Base-by-base conservation (phyloP, 768 basidiomycete genomes). In the Agrocybe pediades region DNA sequence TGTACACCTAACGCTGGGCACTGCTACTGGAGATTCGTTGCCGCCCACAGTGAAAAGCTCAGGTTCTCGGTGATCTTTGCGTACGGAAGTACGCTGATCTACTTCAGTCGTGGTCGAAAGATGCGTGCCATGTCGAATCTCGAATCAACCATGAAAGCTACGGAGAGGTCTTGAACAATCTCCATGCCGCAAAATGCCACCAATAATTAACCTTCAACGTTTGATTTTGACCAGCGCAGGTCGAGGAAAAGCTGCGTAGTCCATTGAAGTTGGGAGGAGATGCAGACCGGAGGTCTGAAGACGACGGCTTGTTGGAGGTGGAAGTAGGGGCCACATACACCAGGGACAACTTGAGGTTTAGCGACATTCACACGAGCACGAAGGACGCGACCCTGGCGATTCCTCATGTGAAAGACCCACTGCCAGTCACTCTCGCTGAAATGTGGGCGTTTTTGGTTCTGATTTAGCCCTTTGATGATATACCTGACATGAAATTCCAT, bases 401-500 rank as follows among this genome's bases (percentile, higher is more conserved):
- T 11, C 40, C 49, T 43, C 25, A 53, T 46, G 43, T 63, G 55
- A 68, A 65, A 51, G 68, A 68, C 25, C 64, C 74, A 40, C 71
- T 71, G n/a, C 85, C 84, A 15, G 60, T 74, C 49, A 92, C 90
- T 0, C 66, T 91, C 49, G 80, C 82, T 45, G 90, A 92, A 71
- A 87, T 83, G 88, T 91, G 64, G 54, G 84, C 77, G 3, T n/a
- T n/a, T n/a, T 46, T 41, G 46, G n/a, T 17, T 19, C 19, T 41
- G n/a, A 17, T 41, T 49, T 16, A n/a, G n/a, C n/a, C 42, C n/a
- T n/a, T n/a, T n/a, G 23, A 13, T 29, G 19, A 43, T 47, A 46
- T 17, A 21, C 19, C 17, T 15, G 36, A 40, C 21, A 20, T 49
- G n/a, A n/a, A 27, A 21, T 51, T 25, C 19, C 20, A 20, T 29